Evolutionary conservation across 140 eudicot species (phyloP), one percentile per base, ranked within the genome.

Genomic region (Anethum foeniculum): DNA sequence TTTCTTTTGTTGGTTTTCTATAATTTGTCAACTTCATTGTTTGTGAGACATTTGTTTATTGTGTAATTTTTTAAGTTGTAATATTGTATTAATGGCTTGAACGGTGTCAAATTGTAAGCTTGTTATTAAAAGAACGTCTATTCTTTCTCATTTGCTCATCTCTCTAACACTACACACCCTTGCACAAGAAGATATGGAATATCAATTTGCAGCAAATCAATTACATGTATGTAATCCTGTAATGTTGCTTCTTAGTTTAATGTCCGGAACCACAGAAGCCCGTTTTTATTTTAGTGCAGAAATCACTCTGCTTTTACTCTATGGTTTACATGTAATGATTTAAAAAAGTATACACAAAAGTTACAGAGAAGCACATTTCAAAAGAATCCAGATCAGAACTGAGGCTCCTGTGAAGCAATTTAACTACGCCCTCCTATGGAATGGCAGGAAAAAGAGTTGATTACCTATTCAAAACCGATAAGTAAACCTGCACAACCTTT

Each of bases 401-500:
- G 18, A 43, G 71, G 68, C 56, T 23, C 39, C 72, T 48, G 49
- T 19, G 71, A 38, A 80, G 30, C 18, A 60, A 44, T 23, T 52
- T n/a, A 34, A 28, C 69, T 69, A 1, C 82, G 30, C 38, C 18
- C 1, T 38, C 28, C 36, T n/a, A 21, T 54, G 27, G 25, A 15
- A 56, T 32, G 80, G 71, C 46, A 77, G 4, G 32, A 54, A 54
- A 65, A 38, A 65, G 39, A 65, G 46, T 73, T 36, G 28, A 30
- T 19, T 14, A 39, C 12, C 27, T 39, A 56, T 52, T 56, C 43
- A 54, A 75, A 60, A 41, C 51, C n/a, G 80, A 77, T 9, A n/a
- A 79, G 56, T 79, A 68, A 77, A 82, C 82, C 80, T 82, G 79
- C 80, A 82, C 38, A 79, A 41, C 80, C 71, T 82, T 84, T 82